Evolutionary conservation across 441 rosid genomes (phyloP), one percentile per base, ranked within the genome.

Genomic region (Gossypium gossypioides): DNA sequence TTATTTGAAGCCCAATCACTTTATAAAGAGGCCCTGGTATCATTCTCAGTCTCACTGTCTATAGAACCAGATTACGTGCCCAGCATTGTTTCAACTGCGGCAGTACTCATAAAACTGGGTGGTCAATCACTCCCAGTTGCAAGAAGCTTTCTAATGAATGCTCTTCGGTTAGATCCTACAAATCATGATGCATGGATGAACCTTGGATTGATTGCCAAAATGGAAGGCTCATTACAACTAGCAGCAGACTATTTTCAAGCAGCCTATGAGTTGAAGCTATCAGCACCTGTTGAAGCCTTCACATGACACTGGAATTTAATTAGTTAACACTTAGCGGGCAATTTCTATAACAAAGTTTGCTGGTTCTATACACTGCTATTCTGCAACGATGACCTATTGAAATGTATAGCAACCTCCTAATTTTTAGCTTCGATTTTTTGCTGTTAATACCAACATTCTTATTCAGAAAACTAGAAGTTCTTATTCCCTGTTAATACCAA

Each of bases 191-290:
- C 92, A 1, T 95, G 98, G 96, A 82, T 84, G 86, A 86, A 89
- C 79, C 90, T 95, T 18, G 97, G 96, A 40, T 68, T 81, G 70
- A 82, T 95, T 77, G 84, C 93, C 56, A 92, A 89, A 78, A 81
- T 68, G 89, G 96, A 95, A 81, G 99, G 97, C 75, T 85, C 85
- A 3, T 71, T 85, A 24, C 86, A 84, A 54, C 93, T 86, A 83
- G 97, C 97, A 21, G 93, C 96, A n/a, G 96, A 95, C 37, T 95
- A 78, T 80, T 89, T 88, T 80, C 97, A 95, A 79, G 97, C 97
- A 69, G 97, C 99, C 4, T 87, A 88, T 77, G 97, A 95, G 72
- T 92, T 95, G 34, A 74, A 86, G 79, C 73, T 82, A 25, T 86
- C 96, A 2, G 91, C 97, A 68, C 95, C 97, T 6, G 85, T 91